Base-by-base conservation (phyloP, 192 early-diverging fungal genomes). In the Coemansia sp. region DNA sequence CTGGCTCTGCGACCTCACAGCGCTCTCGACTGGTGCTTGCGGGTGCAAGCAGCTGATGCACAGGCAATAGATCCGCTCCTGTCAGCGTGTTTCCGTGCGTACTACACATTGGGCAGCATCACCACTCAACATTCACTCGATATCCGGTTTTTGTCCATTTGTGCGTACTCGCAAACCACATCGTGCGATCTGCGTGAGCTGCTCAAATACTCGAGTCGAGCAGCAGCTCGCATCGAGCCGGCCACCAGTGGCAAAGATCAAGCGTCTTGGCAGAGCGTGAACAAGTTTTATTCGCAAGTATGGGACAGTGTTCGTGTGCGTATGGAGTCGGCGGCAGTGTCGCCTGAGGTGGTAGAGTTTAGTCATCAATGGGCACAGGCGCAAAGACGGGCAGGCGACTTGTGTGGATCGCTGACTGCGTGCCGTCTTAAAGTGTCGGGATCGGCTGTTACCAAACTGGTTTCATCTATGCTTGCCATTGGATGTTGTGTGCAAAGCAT, bases 281-380 rank as follows among this genome's bases (percentile, higher is more conserved):
- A 29, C 11, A 9, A 35, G 0, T 78, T 62, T 23, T 78, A 69
- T 52, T 8, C 70, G 21, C 65, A n/a, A 14, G 49, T 72, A 1
- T 32, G 65, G 11, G 66, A 59, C 19, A 48, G 56, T 8, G 39
- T 56, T 2, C 41, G 8, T 6, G 29, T 63, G 6, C 53, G 58
- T 11, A 11, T 77, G 10, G 58, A 17, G 17, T 25, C 48, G 1
- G 60, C 56, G 0, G 19, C 14, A n/a, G 14, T 63, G 12, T 70
- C 74, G 12, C 69, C 75, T 2, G 75, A 77, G 49, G 56, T 77
- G 53, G 65, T 77, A 5, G 75, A 77, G 53, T 71, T 77, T 25
- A 55, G 63, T 37, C 65, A 60, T 17, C 63, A 63, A 6, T 14
- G 57, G 17, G 65, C 67, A 11, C 47, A 24, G 17, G 27, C 52